Evolutionary conservation across 2,329 filamentous ascomycete genomes (phyloP), one percentile per base, ranked within the genome.

Genomic region (Fusarium haematococcum): DNA sequence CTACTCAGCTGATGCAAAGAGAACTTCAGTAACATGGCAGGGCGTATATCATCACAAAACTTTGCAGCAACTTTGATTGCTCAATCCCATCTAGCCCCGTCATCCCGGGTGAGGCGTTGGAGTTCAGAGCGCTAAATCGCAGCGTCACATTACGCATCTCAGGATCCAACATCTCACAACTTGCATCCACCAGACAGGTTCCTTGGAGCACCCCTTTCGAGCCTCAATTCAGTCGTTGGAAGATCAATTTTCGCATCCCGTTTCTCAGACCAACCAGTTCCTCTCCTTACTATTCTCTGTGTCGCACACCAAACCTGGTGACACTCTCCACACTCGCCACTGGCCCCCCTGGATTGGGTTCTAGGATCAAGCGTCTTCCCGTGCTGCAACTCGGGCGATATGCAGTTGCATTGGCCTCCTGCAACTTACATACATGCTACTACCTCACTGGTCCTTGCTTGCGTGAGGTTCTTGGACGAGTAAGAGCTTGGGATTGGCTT

Each of bases 371-470:
- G 11, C 45, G 30, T 43, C 59, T 69, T 71, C 67, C 67, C 68
- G 68, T 58, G 39, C 61, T 61, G 50, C 41, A 57, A 64, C 65
- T 66, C 43, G 37, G 32, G 25, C 33, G 35, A 59, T 74, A 72
- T 58, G 54, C 30, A 37, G 56, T 64, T 63, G 33, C 65, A 75
- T 69, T 74, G 64, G 71, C 67, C 64, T 60, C 67, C 64, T 60
- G 58, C 39, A 65, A 57, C 57, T 65, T 39, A 39, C 25, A 67
- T 39, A 39, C 25, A 67, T 50, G 30, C n/a, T 59, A 54, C 57
- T 69, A 67, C 68, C 43, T 65, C 37, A 43, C 67, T 68, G 60
- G 68, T 69, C 74, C 69, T 59, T 74, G 71, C 54, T 41, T 48
- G 65, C 52, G 60, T 67, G 45, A 56, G 33, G 45, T 54, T 71